Percentiles rank a stretch among this genome's conserved stretches.
phyloP scores from a whole-genome alignment of 2,329 filamentous ascomycete genomes.

The Pseudopyricularia cyperi region DNA sequence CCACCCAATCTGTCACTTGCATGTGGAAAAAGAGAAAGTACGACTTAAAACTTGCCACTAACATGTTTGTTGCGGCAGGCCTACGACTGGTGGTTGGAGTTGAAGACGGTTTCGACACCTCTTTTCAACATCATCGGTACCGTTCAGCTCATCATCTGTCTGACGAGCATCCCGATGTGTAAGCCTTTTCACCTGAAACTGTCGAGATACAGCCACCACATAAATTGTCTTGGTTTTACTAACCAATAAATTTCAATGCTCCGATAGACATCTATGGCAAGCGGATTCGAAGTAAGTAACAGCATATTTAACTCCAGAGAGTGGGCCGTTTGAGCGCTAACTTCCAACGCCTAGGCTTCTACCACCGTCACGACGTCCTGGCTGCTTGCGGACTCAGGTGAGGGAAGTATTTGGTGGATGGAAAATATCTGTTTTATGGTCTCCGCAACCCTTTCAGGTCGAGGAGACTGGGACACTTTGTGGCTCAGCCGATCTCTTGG shows the following conservation, averaged over 20 bases:
- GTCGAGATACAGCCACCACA: too few relatives aligned
- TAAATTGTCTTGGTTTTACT: too few relatives aligned
- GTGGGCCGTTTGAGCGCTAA: neutral
- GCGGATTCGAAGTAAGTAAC: constrained; percentile 39
- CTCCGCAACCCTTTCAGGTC: too few relatives aligned
- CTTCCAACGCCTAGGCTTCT: constrained; percentile 34
- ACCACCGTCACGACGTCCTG: constrained; percentile 61
- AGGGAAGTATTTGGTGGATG: neutral
- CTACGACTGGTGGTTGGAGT: constrained; percentile 65
- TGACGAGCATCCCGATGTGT: constrained; percentile 67
- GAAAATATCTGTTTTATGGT: too few relatives aligned
- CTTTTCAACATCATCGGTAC: constrained; percentile 59
- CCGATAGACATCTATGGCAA: constrained; percentile 63
- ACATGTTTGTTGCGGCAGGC: constrained; percentile 26
- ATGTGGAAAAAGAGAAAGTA: too few relatives aligned
- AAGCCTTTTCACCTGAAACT: too few relatives aligned
- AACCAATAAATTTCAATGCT: constrained; percentile 3
- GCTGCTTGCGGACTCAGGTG: constrained; percentile 24
- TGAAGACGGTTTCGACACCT: constrained; percentile 39
- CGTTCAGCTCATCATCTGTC: constrained; percentile 66
- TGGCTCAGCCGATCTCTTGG: too few relatives aligned
- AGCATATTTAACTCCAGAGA: neutral
- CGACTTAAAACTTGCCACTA: too few relatives aligned
- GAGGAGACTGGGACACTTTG: too few relatives aligned
- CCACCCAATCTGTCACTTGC: neutral